Conservation (phyloP, 164 flowering plant genomes). For the Berberis thunbergii region DNA sequence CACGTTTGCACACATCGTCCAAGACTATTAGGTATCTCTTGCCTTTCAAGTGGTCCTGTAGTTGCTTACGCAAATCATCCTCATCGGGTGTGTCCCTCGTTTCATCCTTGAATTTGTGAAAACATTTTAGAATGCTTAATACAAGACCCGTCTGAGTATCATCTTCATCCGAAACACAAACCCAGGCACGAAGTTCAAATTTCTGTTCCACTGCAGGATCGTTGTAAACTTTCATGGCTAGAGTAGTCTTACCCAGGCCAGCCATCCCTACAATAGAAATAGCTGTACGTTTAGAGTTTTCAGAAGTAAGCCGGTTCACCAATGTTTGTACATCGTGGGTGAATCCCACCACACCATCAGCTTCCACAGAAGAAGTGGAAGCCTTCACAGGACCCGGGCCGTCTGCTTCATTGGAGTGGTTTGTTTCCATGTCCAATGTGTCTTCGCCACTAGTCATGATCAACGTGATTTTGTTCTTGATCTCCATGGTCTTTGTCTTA, state of each 20-base stretch:
- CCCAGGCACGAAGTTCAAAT: conserved; percentile 19
- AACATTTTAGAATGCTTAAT: conserved; percentile 6
- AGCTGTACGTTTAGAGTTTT: too few relatives aligned
- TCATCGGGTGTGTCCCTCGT: conserved; percentile 10
- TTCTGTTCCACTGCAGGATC: conserved; percentile 1
- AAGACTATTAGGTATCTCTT: conserved; percentile 26
- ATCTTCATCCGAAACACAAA: conserved; percentile 11
- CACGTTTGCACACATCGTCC: conserved; percentile 28
- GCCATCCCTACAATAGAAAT: background rate
- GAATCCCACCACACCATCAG: conserved; percentile 12
- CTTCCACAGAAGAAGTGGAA: too few relatives aligned
- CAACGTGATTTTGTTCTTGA: too few relatives aligned
- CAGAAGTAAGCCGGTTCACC: too few relatives aligned
- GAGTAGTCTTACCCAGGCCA: background rate
- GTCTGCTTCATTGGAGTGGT: too few relatives aligned
- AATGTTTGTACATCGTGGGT: background rate
- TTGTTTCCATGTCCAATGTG: too few relatives aligned
- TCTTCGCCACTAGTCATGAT: too few relatives aligned
- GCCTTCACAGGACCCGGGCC: too few relatives aligned
- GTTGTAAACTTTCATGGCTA: background rate
- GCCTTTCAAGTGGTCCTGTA: conserved; percentile 4
- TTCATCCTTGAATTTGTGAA: background rate
- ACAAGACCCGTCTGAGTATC: conserved; percentile 12
- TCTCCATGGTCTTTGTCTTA: too few relatives aligned
- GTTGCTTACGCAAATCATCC: background rate